Conservation (phyloP, 257 asterid genomes). For the Plectranthus barbatus region DNA sequence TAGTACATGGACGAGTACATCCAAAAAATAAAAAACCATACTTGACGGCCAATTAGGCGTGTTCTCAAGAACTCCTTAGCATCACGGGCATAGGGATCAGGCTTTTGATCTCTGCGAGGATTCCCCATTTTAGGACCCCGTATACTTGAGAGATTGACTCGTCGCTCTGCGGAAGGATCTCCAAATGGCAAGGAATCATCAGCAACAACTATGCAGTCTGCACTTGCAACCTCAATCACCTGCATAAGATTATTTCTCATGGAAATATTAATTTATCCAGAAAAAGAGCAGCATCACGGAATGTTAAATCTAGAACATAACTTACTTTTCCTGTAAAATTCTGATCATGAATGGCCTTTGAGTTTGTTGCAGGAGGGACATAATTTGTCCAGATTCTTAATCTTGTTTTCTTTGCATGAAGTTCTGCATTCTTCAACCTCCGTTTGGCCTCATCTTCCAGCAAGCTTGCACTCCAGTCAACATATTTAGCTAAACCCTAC, state of each 20-base stretch:
- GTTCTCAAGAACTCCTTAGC: constrained; percentile 92
- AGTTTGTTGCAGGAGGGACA: constrained; percentile 74
- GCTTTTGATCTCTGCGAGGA: constrained; percentile 89
- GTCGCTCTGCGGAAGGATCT: constrained; percentile 88
- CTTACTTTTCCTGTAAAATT: constrained; percentile 87
- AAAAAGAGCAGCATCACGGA: background rate
- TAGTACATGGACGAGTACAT: background rate
- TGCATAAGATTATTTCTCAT: constrained; percentile 21
- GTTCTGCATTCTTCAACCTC: constrained; percentile 73
- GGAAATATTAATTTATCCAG: background rate
- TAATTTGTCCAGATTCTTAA: constrained; percentile 82
- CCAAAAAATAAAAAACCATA: constrained; percentile 21
- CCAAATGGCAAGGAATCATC: constrained; percentile 95
- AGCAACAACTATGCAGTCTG: constrained; percentile 80
- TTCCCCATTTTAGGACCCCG: constrained; percentile 91
- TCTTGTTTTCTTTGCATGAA: constrained; percentile 81
- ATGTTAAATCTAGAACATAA: background rate
- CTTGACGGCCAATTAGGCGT: constrained; percentile 86
- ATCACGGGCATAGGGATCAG: constrained; percentile 96
- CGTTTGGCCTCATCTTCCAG: constrained; percentile 72
- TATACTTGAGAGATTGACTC: constrained; percentile 93
- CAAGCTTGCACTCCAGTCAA: constrained; percentile 86
- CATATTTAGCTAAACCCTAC: constrained; percentile 83
- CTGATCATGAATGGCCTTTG: constrained; percentile 94
- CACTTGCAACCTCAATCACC: constrained; percentile 94